These are phyloP conservation scores for Malassezia sp. DNA, from an alignment of 1,284 basidiomycete genomes.

Conservation along the genomic window DNA sequence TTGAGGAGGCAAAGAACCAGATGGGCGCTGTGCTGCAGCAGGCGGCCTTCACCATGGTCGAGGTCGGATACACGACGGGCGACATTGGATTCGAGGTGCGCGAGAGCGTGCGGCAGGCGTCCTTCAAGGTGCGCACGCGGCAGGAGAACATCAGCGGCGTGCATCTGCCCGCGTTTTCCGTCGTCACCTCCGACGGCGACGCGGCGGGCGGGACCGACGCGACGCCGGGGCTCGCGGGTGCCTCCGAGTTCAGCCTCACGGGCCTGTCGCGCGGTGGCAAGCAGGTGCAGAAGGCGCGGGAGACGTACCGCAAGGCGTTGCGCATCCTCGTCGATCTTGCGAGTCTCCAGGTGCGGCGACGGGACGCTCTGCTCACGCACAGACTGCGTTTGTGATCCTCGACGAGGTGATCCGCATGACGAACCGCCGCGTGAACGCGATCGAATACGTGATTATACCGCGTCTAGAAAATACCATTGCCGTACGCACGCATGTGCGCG, in stretches of 20 bases:
- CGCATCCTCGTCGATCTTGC: constrained; percentile 94
- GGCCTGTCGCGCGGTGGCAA: constrained; percentile 94
- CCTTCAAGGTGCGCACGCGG: constrained; percentile 83
- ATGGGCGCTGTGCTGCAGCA: constrained; percentile 98
- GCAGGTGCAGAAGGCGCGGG: constrained; percentile 81
- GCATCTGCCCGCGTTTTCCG: constrained; percentile 72
- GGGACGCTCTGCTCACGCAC: too few relatives aligned
- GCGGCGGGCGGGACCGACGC: neutral
- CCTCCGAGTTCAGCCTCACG: constrained; percentile 79
- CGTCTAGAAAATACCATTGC: constrained; percentile 92
- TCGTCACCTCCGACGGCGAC: neutral
- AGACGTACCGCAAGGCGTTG: constrained; percentile 92
- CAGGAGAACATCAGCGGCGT: constrained; percentile 99
- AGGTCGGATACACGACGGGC: constrained; percentile 84
- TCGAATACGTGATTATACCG: constrained; percentile 95
- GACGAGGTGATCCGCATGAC: constrained; percentile 98
- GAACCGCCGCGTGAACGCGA: constrained; percentile 94
- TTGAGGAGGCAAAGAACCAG: constrained; percentile 93
- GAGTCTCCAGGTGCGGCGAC: too few relatives aligned
- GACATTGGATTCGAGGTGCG: constrained; percentile 70
- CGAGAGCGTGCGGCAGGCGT: constrained; percentile 58
- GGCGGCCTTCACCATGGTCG: constrained; percentile 94
- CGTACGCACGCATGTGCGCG: constrained; percentile 9
- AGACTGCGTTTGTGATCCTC: constrained; percentile 91
- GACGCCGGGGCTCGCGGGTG: neutral